Evolutionary conservation across 768 basidiomycete genomes (phyloP).

Genomic region (Pleurotus citrinopileatus): DNA sequence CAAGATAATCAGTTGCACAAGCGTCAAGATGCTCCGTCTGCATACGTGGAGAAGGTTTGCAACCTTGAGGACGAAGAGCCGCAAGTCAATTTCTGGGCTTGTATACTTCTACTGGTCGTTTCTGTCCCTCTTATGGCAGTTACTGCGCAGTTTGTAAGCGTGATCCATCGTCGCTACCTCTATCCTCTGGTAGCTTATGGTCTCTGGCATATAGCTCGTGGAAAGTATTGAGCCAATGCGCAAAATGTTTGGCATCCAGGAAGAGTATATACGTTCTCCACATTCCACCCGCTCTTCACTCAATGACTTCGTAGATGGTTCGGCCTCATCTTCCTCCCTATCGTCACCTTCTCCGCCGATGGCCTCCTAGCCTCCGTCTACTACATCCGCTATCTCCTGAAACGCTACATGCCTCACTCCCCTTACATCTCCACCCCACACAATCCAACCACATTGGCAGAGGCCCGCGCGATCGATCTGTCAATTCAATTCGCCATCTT

Average conservation of each 20-base stretch:
- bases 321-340: conserved; percentile 69
- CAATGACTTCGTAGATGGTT: conserved; percentile 52
- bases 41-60: conserved; percentile 37
- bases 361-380: conserved; percentile 59
- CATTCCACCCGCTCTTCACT: background rate
- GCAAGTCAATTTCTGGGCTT: conserved; percentile 61
- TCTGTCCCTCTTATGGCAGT: conserved; percentile 61
- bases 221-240: conserved; percentile 62
- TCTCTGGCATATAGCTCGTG: conserved; percentile 43
- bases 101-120: conserved; percentile 46
- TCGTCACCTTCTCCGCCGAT: conserved; percentile 73
- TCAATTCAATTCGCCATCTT: conserved; percentile 78
- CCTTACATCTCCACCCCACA: conserved; percentile 10
- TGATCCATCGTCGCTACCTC: background rate
- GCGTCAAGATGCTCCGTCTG: conserved; percentile 41
- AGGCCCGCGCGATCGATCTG: conserved; percentile 69
- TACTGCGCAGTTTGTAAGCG: conserved; percentile 66
- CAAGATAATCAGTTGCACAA: conserved; percentile 39
- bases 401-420: conserved; percentile 29
- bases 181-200: background rate
- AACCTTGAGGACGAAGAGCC: conserved; percentile 40
- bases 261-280: conserved; percentile 42
- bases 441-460: conserved; percentile 57
- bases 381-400: conserved; percentile 45
- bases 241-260: conserved; percentile 34